A percentile compares a stretch with the other conserved stretches of the same genome.
Conservation (phyloP, 2,329 filamentous ascomycete species). For the Beauveria varroae region DNA sequence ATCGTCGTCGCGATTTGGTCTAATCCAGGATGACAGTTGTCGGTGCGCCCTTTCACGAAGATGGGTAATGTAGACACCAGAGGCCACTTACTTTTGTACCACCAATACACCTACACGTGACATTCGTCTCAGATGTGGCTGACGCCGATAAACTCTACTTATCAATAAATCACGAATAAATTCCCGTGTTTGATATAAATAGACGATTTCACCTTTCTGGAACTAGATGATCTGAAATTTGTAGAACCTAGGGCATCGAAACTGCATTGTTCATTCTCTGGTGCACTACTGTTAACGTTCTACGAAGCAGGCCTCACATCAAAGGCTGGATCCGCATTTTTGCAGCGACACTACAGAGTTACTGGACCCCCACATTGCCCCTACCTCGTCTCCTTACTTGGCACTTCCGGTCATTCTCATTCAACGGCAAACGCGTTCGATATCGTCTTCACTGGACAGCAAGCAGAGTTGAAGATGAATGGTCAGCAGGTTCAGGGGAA, state of each 20-base stretch:
- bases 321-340: too few species aligned
- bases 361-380: neutral
- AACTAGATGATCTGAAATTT: too few species aligned
- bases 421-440: neutral
- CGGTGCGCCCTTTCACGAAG: neutral
- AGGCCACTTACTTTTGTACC: neutral
- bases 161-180: neutral
- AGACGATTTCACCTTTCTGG: neutral
- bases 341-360: neutral
- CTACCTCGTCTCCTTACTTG: neutral
- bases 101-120: conserved; percentile 9
- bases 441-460: neutral
- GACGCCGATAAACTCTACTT: neutral
- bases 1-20: neutral
- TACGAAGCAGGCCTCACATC: too few species aligned
- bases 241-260: too few species aligned
- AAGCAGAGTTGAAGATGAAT: conserved; percentile 1
- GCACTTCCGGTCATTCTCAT: neutral
- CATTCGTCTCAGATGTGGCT: neutral
- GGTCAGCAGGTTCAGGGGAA: conserved; percentile 17
- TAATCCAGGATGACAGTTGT: neutral
- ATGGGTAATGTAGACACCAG: neutral
- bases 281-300: too few species aligned
- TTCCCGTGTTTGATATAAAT: neutral
- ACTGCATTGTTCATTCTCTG: neutral